Base-by-base conservation (phyloP, 2,329 filamentous ascomycete species). In the Aspergillus glaucus region DNA sequence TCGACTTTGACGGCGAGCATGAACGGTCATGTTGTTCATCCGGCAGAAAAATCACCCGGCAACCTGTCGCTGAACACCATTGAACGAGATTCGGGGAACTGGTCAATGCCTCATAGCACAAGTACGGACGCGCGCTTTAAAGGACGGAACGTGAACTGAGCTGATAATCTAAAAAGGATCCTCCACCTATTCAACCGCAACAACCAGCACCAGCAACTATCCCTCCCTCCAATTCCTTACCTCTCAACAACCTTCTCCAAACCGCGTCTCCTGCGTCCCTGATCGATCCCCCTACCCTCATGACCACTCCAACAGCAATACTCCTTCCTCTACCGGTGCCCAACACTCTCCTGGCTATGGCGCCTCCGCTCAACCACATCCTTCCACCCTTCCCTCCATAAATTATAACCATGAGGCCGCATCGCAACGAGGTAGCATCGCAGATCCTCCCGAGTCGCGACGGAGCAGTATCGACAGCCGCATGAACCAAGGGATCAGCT, bases 61-160 rank as follows among this genome's bases (percentile, higher is more conserved):
- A 66, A 72, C 46, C 58, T 67, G 7, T 73, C 71, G 4, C 56
- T 74, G 52, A 73, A 70, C 47, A 73, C 71, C 12, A 67, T 73
- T 50, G 74, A 77, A 60, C 75, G 79, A 51, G 79, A 81, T 61
- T 81, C 79, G 19, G 78, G 79, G 51, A 79, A 76, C 61, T 81
- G 78, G 78, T 79, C 78, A 46, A 77, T 79, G 58, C 76, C 78
- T 50, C 78, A 78, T 57, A 79, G 77, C 64, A 78, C 79, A 61
- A 75, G 79, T 79, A 67, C 26, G 26, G 26, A 30, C 10, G 26
- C 26, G 10, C 26, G 22, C 4, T 30, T 12, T 4, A 30, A 30
- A 12, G 4, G 26, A 30, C 10, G 12, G 8, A 26, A 12, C 26
- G 8, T 30, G 26, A 30, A 30, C 26, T 30, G 26, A 30, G 26